Percentiles rank a stretch among this genome's conserved stretches.
Evolutionary conservation across 331 rosid genomes (phyloP).

Genomic region (Acacia concinna): DNA sequence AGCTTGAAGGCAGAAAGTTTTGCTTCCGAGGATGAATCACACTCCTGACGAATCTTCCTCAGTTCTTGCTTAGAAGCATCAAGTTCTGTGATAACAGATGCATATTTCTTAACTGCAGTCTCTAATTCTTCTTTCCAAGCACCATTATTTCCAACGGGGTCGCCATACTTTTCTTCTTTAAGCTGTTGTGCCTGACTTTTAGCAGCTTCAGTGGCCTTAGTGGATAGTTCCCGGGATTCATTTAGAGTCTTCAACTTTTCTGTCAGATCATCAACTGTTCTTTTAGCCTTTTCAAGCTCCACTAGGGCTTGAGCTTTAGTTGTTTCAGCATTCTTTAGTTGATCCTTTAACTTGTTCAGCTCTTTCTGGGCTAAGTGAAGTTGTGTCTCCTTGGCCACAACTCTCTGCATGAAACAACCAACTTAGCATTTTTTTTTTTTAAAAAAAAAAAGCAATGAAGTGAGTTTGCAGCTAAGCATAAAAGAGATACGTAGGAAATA

Average conservation of each 20-base stretch:
- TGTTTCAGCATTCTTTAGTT: slow-evolving; percentile 76
- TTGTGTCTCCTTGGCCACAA: slow-evolving; percentile 81
- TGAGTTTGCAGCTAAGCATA: slow-evolving; percentile 9
- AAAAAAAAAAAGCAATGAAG: neutral
- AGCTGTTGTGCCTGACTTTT: slow-evolving; percentile 63
- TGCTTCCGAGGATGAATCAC: slow-evolving; percentile 63
- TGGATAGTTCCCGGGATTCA: slow-evolving; percentile 70
- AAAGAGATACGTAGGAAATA: neutral
- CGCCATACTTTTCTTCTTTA: slow-evolving; percentile 53
- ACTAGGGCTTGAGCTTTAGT: slow-evolving; percentile 76
- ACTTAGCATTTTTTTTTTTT: slow-evolving; percentile 7
- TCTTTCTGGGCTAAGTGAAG: slow-evolving; percentile 78
- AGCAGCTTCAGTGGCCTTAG: slow-evolving; percentile 64
- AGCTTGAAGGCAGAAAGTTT: slow-evolving; percentile 58
- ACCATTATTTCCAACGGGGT: slow-evolving; percentile 42
- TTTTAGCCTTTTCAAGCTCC: slow-evolving; percentile 76
- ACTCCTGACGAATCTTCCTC: slow-evolving; percentile 68
- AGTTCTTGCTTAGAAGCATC: slow-evolving; percentile 83
- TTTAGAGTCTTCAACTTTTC: slow-evolving; percentile 54
- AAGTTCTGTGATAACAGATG: slow-evolving; percentile 63
- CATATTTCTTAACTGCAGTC: slow-evolving; percentile 58
- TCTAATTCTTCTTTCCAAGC: slow-evolving; percentile 82
- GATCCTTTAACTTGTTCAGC: slow-evolving; percentile 79
- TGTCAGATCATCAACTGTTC: slow-evolving; percentile 60
- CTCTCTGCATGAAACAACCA: slow-evolving; percentile 63